Evolutionary conservation across 148 eudicot genomes (phyloP).

Genomic region (Amaranthus hypochondriacus): DNA sequence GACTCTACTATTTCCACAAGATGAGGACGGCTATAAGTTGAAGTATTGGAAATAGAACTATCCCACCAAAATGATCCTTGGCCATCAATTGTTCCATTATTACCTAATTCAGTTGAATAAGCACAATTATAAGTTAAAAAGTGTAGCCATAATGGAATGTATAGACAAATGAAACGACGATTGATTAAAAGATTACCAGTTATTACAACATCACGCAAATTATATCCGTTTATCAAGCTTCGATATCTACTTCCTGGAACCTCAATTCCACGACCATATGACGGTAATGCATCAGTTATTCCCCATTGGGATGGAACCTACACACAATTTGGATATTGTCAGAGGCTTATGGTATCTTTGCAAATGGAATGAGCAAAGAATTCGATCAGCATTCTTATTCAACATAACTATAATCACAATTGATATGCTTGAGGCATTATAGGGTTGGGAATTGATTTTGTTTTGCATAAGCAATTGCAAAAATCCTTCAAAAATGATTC

Average conservation of each 20-base stretch:
- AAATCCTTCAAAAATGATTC: no score
- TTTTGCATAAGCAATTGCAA: not conserved
- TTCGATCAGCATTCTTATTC: no score
- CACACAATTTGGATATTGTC: not conserved
- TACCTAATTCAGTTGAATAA: conserved; percentile 28
- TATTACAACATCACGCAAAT: conserved; percentile 45
- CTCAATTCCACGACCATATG: conserved; percentile 47
- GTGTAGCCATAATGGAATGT: not conserved
- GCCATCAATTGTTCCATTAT: conserved; percentile 52
- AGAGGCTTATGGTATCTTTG: not conserved
- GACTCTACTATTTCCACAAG: conserved; percentile 46
- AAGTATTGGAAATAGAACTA: conserved; percentile 28
- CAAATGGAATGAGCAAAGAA: no score
- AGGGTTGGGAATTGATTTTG: not conserved
- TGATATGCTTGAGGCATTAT: not conserved
- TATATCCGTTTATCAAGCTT: conserved; percentile 50
- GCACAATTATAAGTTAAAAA: not conserved
- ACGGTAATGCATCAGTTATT: conserved; percentile 42
- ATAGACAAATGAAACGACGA: not conserved
- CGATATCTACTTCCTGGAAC: conserved; percentile 39
- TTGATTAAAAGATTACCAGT: conserved; percentile 30
- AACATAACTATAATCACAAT: not conserved
- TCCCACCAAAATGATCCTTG: conserved; percentile 64
- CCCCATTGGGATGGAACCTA: conserved; percentile 44
- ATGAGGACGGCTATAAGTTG: conserved; percentile 54